These are phyloP conservation scores for Malbranchea zuffiana DNA, from an alignment of 2,329 filamentous ascomycete species.

Conservation along the genomic window DNA sequence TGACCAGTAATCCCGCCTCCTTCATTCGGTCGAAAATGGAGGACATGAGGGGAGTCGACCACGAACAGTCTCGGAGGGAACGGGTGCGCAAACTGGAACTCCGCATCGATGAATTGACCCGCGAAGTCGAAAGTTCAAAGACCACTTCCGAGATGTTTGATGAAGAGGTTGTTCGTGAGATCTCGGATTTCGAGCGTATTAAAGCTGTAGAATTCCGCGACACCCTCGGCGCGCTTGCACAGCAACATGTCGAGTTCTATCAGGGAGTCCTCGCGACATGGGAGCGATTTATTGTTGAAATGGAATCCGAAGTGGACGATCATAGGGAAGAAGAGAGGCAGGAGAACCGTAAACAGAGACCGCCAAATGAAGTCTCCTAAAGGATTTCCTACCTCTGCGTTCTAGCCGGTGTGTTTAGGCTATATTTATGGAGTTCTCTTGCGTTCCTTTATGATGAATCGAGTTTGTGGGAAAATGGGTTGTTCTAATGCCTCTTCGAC, in stretches of 20 bases:
- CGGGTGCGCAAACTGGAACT: slow-evolving; percentile 82
- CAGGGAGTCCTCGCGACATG: slow-evolving; percentile 67
- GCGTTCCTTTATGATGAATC: too few relatives aligned
- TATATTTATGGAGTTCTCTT: too few relatives aligned
- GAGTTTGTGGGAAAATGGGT: too few relatives aligned
- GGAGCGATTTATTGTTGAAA: slow-evolving; percentile 81
- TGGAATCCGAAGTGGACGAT: slow-evolving; percentile 45
- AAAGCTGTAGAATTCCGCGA: slow-evolving; percentile 87
- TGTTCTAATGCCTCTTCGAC: too few relatives aligned
- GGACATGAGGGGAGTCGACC: slow-evolving; percentile 91
- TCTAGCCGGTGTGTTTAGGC: too few relatives aligned
- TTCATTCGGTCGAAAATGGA: slow-evolving; percentile 93
- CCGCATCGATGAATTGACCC: slow-evolving; percentile 80
- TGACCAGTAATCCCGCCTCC: slow-evolving; percentile 58
- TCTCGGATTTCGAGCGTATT: slow-evolving; percentile 89
- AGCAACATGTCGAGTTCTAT: slow-evolving; percentile 82
- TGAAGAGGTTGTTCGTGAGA: slow-evolving; percentile 88
- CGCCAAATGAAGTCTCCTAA: slow-evolving; percentile 8
- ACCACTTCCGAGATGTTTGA: slow-evolving; percentile 86
- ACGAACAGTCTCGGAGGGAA: slow-evolving; percentile 81
- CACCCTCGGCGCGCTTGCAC: slow-evolving; percentile 71
- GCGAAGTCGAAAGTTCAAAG: slow-evolving; percentile 78
- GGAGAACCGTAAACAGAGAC: slow-evolving; percentile 1
- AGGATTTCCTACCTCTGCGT: too few relatives aligned
- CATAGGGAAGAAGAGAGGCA: slow-evolving; percentile 3